phyloP scores from a whole-genome alignment of 371 early-diverging fungal species.

The Mortierella sp. region DNA sequence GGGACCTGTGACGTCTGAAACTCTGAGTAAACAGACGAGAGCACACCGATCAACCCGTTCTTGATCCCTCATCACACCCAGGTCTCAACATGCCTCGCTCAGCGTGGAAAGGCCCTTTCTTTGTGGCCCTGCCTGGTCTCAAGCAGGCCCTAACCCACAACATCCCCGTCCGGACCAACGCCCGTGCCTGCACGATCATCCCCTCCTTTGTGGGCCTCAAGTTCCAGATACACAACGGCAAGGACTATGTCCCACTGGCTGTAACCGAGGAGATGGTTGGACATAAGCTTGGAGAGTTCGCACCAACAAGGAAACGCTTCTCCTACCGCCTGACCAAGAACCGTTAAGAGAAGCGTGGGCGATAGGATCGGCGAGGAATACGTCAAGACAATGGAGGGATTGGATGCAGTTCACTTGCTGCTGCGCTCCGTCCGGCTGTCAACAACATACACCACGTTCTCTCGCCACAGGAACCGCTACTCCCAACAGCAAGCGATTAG shows the following conservation, averaged over 20 bases:
- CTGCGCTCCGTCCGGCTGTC: neutral
- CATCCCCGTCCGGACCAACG: slow-evolving; percentile 77
- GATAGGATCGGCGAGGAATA: neutral
- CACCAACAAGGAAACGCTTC: slow-evolving; percentile 90
- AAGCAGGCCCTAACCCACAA: slow-evolving; percentile 53
- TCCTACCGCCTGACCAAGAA: slow-evolving; percentile 89
- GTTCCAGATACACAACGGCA: slow-evolving; percentile 96
- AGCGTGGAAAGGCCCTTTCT: slow-evolving; percentile 96
- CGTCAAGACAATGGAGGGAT: neutral
- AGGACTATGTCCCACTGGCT: slow-evolving; percentile 84
- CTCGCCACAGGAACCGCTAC: no score
- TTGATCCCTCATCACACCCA: slow-evolving; percentile 2
- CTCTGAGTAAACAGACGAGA: no score
- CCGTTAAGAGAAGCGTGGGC: slow-evolving; percentile 61
- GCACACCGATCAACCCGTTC: slow-evolving; percentile 1
- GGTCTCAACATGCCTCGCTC: slow-evolving; percentile 67
- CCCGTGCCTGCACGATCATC: slow-evolving; percentile 91
- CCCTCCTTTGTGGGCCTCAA: slow-evolving; percentile 92
- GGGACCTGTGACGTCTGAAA: no score
- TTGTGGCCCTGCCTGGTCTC: slow-evolving; percentile 71
- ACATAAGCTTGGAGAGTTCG: slow-evolving; percentile 96
- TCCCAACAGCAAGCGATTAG: no score
- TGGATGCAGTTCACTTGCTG: neutral
- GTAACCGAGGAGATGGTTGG: slow-evolving; percentile 97
- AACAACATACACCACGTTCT: no score